Evolutionary conservation across 495 filamentous ascomycete species (phyloP).

Genomic region (Penicillium crystallinum): DNA sequence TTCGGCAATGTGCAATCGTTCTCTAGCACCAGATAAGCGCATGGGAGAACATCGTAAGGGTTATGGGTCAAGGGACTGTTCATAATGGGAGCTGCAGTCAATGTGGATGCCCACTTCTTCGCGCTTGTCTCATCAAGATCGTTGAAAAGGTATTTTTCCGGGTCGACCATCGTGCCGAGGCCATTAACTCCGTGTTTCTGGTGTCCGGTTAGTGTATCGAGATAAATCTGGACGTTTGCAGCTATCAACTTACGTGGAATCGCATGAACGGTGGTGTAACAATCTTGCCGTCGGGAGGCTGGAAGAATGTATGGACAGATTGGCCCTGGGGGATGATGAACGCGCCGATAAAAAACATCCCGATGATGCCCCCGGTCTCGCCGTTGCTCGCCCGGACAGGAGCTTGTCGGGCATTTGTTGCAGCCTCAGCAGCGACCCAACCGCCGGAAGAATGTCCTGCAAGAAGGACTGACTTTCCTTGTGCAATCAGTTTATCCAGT

Average conservation of each 20-base stretch:
- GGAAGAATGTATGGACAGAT: slow-evolving; percentile 25
- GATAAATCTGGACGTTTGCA: background rate
- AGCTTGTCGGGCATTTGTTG: slow-evolving; percentile 21
- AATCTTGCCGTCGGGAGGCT: slow-evolving; percentile 21
- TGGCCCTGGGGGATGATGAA: slow-evolving; percentile 29
- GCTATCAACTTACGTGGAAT: slow-evolving; percentile 18
- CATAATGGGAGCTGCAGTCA: slow-evolving; percentile 30
- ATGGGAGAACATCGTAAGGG: slow-evolving; percentile 27
- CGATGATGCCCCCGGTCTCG: slow-evolving; percentile 29
- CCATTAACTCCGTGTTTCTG: slow-evolving; percentile 22
- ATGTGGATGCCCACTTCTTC: slow-evolving; percentile 20
- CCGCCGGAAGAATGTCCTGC: slow-evolving; percentile 32
- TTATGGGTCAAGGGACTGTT: slow-evolving; percentile 26
- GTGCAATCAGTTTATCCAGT: slow-evolving; percentile 16
- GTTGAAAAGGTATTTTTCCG: slow-evolving; percentile 22
- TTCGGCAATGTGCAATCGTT: slow-evolving; percentile 18
- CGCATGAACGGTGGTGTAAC: slow-evolving; percentile 15
- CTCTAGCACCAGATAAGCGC: slow-evolving; percentile 31
- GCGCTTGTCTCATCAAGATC: slow-evolving; percentile 16
- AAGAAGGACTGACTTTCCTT: slow-evolving; percentile 23
- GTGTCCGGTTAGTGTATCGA: background rate
- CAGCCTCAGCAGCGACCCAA: slow-evolving; percentile 30
- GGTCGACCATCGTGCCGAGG: slow-evolving; percentile 15
- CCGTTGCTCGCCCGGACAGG: slow-evolving; percentile 15
- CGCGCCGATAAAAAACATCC: slow-evolving; percentile 28